A percentile compares a stretch with the other conserved stretches of the same genome.
Evolutionary conservation across 2,329 filamentous ascomycete genomes (phyloP).

Genomic region (Fusarium protoensiforme): DNA sequence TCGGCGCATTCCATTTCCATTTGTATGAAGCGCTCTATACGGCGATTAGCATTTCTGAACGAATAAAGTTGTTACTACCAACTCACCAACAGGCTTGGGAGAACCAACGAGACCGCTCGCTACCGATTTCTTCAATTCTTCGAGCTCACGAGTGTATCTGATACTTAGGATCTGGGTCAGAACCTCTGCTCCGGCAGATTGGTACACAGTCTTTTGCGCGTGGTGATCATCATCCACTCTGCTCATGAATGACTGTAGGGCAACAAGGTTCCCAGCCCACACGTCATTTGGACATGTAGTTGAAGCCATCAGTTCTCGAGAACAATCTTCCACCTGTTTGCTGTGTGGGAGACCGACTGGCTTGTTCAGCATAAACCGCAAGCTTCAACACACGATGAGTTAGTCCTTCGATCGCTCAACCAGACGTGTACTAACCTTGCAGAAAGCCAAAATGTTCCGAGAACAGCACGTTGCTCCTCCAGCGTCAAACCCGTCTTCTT

Average conservation of each 20-base stretch:
- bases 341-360: neutral
- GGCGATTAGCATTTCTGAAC: neutral
- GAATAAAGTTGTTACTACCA: too few species aligned
- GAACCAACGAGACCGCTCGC: neutral
- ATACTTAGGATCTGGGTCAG: neutral
- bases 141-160: neutral
- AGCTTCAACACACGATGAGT: neutral
- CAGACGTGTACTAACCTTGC: neutral
- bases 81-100: neutral
- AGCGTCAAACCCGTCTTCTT: neutral
- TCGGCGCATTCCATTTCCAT: neutral
- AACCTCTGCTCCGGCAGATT: neutral
- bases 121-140: neutral
- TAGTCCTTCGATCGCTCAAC: neutral
- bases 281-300: neutral
- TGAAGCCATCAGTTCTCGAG: neutral
- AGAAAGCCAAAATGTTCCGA: constrained; percentile 1
- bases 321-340: neutral
- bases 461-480: neutral
- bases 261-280: neutral
- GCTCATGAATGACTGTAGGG: neutral
- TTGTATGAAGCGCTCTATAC: neutral
- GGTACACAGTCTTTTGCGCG: neutral
- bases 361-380: neutral
- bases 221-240: neutral